These are phyloP conservation scores for Acorus gramineus DNA, from an alignment of 106 monocot genomes.

Conservation along the genomic window DNA sequence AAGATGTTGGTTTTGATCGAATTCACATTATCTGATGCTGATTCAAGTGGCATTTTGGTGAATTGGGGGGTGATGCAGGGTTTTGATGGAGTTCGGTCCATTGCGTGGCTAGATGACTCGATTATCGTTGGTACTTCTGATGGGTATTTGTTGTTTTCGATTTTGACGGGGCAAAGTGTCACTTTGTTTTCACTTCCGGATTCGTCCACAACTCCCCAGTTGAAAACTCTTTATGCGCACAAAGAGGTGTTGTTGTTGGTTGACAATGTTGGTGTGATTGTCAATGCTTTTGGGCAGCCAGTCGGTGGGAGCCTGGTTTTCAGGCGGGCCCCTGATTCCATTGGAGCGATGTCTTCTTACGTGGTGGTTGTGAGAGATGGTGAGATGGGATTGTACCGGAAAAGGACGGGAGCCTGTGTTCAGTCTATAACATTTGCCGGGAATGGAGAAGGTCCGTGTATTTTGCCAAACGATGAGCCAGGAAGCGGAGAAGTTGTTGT, in stretches of 20 bases:
- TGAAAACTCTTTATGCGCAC: conserved; percentile 41
- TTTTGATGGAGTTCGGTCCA: conserved; percentile 54
- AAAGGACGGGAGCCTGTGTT: conserved; percentile 49
- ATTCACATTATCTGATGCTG: conserved; percentile 28
- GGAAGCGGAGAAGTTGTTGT: conserved; percentile 47
- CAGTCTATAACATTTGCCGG: conserved; percentile 50
- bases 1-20: conserved; percentile 59
- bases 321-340: conserved; percentile 36
- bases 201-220: conserved; percentile 48
- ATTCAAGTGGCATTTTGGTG: conserved; percentile 32
- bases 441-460: conserved; percentile 19
- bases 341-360: conserved; percentile 57
- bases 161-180: conserved; percentile 27
- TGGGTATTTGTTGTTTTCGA: conserved; percentile 50
- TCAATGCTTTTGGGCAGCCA: conserved; percentile 62
- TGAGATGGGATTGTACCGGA: conserved; percentile 62
- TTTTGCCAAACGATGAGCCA: conserved; percentile 43
- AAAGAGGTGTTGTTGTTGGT: conserved; percentile 70
- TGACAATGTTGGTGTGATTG: conserved; percentile 82
- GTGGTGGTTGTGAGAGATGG: conserved; percentile 49
- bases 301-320: conserved; percentile 89
- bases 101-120: conserved; percentile 79
- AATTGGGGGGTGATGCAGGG: conserved; percentile 49
- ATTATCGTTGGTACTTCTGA: conserved; percentile 52
- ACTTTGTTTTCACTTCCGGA: conserved; percentile 78